These are phyloP conservation scores for Vitis rotundifolia DNA, from an alignment of 164 flowering plant genomes.

Conservation along the genomic window DNA sequence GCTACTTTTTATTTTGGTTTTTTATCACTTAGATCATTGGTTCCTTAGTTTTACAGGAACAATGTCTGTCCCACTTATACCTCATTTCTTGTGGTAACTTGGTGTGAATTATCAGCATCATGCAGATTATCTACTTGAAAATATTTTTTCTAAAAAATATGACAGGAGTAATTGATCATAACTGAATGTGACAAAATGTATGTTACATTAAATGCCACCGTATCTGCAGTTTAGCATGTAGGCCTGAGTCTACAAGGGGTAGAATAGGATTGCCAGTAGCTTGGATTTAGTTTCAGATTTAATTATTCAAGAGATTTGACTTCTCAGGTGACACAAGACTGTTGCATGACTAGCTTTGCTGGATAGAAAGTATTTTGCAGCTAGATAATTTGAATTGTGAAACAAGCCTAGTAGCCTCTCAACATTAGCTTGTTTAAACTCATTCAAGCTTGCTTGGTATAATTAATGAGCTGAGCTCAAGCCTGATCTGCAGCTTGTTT, in stretches of 20 bases:
- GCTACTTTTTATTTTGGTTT: background rate
- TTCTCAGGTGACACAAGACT: too few species aligned
- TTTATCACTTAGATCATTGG: background rate
- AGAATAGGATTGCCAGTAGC: too few species aligned
- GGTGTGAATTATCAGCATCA: background rate
- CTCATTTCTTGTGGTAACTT: background rate
- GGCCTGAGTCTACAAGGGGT: too few species aligned
- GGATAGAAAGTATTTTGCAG: background rate
- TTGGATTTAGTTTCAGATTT: background rate
- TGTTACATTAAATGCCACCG: too few species aligned
- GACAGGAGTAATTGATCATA: background rate
- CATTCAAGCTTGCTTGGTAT: too few species aligned
- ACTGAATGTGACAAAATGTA: background rate
- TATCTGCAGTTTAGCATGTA: too few species aligned
- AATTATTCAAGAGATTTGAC: background rate
- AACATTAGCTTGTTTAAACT: too few species aligned
- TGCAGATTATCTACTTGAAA: background rate
- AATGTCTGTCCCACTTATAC: background rate
- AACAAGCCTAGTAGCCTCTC: too few species aligned
- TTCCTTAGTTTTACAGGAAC: background rate
- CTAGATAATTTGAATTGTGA: background rate
- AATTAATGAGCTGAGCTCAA: too few species aligned
- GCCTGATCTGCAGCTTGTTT: background rate
- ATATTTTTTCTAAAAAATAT: background rate
- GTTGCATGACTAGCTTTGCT: background rate